Base-by-base conservation (phyloP, 257 asterid species). In the Solanum appendiculatum region DNA sequence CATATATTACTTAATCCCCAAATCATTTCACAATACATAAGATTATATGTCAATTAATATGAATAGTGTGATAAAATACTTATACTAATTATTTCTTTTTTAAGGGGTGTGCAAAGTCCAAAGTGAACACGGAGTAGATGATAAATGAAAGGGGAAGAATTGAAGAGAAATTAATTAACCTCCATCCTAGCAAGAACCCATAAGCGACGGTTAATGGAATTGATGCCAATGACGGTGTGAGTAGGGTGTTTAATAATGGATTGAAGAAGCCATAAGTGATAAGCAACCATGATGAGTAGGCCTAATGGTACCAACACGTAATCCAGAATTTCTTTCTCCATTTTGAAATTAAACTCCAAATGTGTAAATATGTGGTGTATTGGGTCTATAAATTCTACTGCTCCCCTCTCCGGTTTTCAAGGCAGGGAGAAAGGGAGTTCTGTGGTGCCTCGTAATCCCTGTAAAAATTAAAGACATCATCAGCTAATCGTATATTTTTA, bases 171-270 rank as follows among this genome's bases (percentile, higher is more conserved):
- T 56, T 18, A 68, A 94, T 25, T 60, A 40, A 95, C 99, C 98
- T 94, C 94, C 99, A 97, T 97, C 98, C 93, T 97, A 80, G 97
- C 94, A 5, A 88, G 93, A 72, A 95, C 98, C 99, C 98, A 97
- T 33, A 95, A 85, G 75, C 95, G 97, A 90, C 98, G 98, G 90
- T 91, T 94, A 90, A 92, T 88, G 86, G 96, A 92, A 93, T 95
- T 97, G 91, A 97, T 91, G 39, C 99, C 99, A 90, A 97, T 87
- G 75, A 97, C 94, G 80, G 98, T 97, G 88, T 91, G 89, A 87
- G 91, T 11, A 44, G 99, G 98, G 33, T 90, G 92, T 86, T 91
- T 93, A 85, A 89, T 16, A 68, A 95, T 92, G 87, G 89, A 96
- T 64, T 68, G 91, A 85, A 95, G 94, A 91, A 97, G 93, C 98